Base-by-base conservation (phyloP, 768 basidiomycete genomes). In the Tylopilus sp. region DNA sequence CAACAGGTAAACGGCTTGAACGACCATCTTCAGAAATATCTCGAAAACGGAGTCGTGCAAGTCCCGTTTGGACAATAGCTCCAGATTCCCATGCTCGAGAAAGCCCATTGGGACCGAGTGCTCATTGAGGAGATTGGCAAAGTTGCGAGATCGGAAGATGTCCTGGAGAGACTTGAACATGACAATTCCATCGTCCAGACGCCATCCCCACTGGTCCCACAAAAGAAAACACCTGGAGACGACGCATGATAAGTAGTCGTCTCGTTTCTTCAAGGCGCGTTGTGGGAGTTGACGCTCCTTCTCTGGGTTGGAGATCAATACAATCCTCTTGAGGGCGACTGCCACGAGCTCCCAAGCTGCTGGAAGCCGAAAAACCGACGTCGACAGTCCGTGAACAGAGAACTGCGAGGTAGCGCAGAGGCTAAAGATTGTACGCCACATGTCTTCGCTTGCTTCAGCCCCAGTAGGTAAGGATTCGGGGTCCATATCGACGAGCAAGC, bases 401-500 rank as follows among this genome's bases (percentile, higher is more conserved):
- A 96, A 89, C 61, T 94, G 93, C 0, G 89, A 89, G 13, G 95
- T 68, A 2, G 85, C 79, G 53, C 83, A 87, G 2, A 95, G 67
- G 24, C 76, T 78, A 62, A 91, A 87, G 7, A 88, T 76, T 8
- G 77, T 73, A 33, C 75, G 77, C 89, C 93, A 95, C n/a, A 83
- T 72, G 14, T 73, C 63, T 68, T 98, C 95, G 59, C 83, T 84
- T 16, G 71, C 70, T 37, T 75, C 72, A 1, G 80, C 56, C 22
- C 73, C 69, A 21, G 76, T 69, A 6, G 63, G 64, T 13, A 68
- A 56, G 9, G 55, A 50, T 25, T 62, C 56, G 25, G 71, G 62
- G 25, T 80, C 55, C 36, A 68, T 54, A 6, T 69, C 64, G 33
- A 70, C 63, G 25, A 85, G 56, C 29, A 78, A 52, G 24, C 64